Evolutionary conservation across 1,284 basidiomycete species (phyloP), one percentile per base, ranked within the genome.

Genomic region (Papiliotrema laurentii): DNA sequence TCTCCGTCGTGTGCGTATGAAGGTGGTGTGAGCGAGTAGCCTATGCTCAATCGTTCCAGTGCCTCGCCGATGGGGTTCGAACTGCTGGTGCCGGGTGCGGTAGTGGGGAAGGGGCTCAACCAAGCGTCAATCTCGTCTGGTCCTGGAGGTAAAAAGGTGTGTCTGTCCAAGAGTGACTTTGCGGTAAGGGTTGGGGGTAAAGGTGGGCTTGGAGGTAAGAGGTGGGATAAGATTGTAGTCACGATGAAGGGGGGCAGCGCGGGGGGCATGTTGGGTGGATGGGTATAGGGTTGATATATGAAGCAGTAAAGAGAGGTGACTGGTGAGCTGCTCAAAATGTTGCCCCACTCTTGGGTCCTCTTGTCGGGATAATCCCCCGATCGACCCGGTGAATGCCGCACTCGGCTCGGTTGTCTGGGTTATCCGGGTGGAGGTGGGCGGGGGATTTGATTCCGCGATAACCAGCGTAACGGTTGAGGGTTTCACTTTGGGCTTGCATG

Each of bases 71-170:
- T 51, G 19, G 0, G 51, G 51, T 39, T 54, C 4, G 47, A 45
- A 11, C 26, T 24, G 30, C 41, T 33, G 30, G 33, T 19, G 48
- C 33, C 22, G 45, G 28, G 11, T 36, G 9, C 24, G 43, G 19
- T 9, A 45, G 28, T 9, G 45, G 68, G 61, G 45, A 55, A 56
- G n/a, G 69, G 66, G 4, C 64, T 53, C 30, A 74, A 56, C 43
- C 64, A 63, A 2, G 63, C 58, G 56, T 74, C 71, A 35, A 59
- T 51, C 46, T 68, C 65, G 21, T 40, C 28, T 0, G 48, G 47
- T 3, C 51, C 47, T 1, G 72, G 72, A 0, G 69, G 68, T 21
- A 74, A 61, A 53, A 68, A 74, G 1, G 59, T 44, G 14, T 67
- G 60, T 14, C 71, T 61, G n/a, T 66, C 61, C 21, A 68, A 47